Evolutionary conservation across 2,329 filamentous ascomycete genomes (phyloP).

Genomic region (Dendryphion nanum): DNA sequence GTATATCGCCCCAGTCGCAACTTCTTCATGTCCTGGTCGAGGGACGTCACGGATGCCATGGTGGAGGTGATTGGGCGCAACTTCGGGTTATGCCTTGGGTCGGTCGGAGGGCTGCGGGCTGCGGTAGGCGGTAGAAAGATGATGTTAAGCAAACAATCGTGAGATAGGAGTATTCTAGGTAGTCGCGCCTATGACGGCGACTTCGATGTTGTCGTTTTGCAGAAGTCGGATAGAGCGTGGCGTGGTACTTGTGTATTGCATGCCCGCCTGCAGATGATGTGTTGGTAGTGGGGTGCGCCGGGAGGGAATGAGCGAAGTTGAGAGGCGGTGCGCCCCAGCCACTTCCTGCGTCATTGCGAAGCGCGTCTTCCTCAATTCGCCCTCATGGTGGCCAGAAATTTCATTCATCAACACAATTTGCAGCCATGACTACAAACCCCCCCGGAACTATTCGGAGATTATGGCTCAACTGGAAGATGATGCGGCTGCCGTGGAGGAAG

Average conservation of each 20-base stretch:
- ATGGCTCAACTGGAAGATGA: conserved; percentile 63
- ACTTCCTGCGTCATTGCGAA: conserved; percentile 22
- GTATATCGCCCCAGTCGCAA: conserved; percentile 93
- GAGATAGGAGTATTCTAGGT: too few species aligned
- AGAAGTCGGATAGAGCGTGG: too few species aligned
- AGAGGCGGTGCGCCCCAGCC: conserved; percentile 25
- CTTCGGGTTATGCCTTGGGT: conserved; percentile 1
- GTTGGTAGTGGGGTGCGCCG: conserved; percentile 9
- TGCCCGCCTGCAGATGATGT: conserved; percentile 6
- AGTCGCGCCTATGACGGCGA: too few species aligned
- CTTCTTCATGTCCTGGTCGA: conserved; percentile 94
- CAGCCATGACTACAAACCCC: conserved; percentile 32
- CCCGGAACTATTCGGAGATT: conserved; percentile 43
- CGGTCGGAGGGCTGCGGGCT: too few species aligned
- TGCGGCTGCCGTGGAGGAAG: conserved; percentile 61
- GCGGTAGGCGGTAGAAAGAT: neutral
- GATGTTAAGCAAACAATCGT: too few species aligned
- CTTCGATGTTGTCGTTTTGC: too few species aligned
- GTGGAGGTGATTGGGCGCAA: conserved; percentile 15
- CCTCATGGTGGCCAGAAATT: conserved; percentile 7
- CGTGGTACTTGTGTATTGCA: conserved; percentile 3
- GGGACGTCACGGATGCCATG: conserved; percentile 91
- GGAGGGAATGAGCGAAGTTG: neutral
- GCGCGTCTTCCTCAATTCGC: conserved; percentile 15
- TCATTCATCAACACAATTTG: conserved; percentile 8